These are phyloP conservation scores for Erythrophleum ivorense DNA, from an alignment of 331 rosid species.

Conservation along the genomic window DNA sequence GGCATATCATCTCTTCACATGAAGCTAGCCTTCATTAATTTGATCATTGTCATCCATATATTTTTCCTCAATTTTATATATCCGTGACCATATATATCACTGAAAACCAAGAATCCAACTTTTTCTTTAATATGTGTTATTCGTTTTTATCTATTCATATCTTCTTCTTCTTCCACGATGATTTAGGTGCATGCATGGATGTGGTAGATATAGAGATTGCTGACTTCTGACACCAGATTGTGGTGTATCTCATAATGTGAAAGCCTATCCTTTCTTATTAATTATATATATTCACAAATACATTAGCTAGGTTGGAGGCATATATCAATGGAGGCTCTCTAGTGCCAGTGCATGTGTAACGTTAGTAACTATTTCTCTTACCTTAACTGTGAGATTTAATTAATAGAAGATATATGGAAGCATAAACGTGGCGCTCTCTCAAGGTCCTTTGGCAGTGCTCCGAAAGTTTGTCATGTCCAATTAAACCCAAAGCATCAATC, in stretches of 20 bases:
- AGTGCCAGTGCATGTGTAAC: conserved; percentile 27
- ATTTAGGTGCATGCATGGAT: neutral
- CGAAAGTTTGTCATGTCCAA: conserved; percentile 15
- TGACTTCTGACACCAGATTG: conserved; percentile 13
- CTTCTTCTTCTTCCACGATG: neutral
- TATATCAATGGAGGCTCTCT: neutral
- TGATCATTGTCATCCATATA: neutral
- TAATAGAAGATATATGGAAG: neutral
- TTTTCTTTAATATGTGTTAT: neutral
- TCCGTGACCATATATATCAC: neutral
- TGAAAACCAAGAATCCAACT: neutral
- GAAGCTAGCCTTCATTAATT: neutral
- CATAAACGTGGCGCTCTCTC: conserved; percentile 32
- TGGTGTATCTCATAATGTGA: neutral
- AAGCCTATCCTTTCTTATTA: neutral
- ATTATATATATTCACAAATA: neutral
- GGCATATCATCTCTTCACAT: conserved; percentile 24
- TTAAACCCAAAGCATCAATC: neutral
- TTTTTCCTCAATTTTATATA: neutral
- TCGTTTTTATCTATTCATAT: neutral
- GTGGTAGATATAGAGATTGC: neutral
- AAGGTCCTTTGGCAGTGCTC: neutral
- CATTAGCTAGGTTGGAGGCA: neutral
- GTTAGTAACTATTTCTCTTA: conserved; percentile 1
- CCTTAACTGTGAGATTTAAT: conserved; percentile 24